Percentiles rank a stretch among this genome's conserved stretches.
Conservation (phyloP, 2,329 filamentous ascomycete species). For the Sarocladiaceae sp. region DNA sequence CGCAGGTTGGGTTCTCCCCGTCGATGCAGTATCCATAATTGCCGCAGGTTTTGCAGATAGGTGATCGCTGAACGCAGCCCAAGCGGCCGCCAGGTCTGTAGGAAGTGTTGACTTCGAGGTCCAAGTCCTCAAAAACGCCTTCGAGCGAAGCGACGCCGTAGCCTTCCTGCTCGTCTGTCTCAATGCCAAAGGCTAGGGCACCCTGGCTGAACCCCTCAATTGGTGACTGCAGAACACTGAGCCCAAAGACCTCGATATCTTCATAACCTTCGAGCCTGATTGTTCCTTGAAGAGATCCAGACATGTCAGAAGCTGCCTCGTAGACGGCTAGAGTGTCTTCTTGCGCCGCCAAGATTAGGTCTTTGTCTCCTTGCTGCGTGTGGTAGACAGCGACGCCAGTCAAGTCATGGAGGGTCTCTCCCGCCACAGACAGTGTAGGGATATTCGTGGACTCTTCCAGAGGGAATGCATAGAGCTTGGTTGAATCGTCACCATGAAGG, state of each 20-base stretch:
- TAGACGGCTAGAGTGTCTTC: constrained; percentile 33
- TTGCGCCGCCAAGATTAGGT: constrained; percentile 36
- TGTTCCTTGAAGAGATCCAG: constrained; percentile 19
- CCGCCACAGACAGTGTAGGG: constrained; percentile 29
- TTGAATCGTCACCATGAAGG: constrained; percentile 32
- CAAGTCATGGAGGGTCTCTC: constrained; percentile 29
- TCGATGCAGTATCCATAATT: constrained; percentile 30
- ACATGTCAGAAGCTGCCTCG: constrained; percentile 12
- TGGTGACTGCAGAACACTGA: constrained; percentile 32
- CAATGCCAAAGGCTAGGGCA: constrained; percentile 32
- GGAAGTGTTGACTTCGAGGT: constrained; percentile 27
- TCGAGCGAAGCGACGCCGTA: constrained; percentile 35
- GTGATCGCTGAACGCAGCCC: constrained; percentile 17
- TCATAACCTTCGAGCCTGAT: constrained; percentile 30
- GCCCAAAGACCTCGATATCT: constrained; percentile 35
- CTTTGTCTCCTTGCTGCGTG: constrained; percentile 18
- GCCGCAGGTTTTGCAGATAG: constrained; percentile 28
- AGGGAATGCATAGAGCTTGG: constrained; percentile 30
- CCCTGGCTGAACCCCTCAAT: constrained; percentile 30
- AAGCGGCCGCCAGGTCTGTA: constrained; percentile 28
- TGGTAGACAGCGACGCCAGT: constrained; percentile 36
- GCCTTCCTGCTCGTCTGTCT: constrained; percentile 30
- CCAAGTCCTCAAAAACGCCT: constrained; percentile 23
- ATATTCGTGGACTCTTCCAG: constrained; percentile 30
- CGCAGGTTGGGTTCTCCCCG: constrained; percentile 21